A percentile compares a stretch with the other conserved stretches of the same genome.
Conservation (phyloP, 148 eudicot species). For the Vaccinium vitisidaea region DNA sequence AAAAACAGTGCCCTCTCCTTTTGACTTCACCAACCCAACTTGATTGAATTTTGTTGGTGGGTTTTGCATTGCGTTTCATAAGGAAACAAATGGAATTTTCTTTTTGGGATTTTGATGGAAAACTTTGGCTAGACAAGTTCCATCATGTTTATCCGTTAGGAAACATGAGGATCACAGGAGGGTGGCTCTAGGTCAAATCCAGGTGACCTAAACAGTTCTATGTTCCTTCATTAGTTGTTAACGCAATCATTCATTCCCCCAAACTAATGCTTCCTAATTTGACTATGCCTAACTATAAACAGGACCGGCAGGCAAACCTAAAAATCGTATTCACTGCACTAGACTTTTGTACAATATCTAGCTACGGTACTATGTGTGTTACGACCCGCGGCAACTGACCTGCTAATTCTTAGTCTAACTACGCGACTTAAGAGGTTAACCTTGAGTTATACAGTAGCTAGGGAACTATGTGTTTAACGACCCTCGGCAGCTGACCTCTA, state of each 20-base stretch:
- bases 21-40: conserved; percentile 18
- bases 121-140: conserved; percentile 2
- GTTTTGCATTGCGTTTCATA: background rate
- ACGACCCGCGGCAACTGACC: too few relatives aligned
- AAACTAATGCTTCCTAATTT: background rate
- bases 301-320: background rate
- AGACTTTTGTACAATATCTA: background rate
- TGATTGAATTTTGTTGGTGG: background rate
- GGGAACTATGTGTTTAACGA: too few relatives aligned
- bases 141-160: conserved; percentile 2
- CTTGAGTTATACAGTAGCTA: too few relatives aligned
- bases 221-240: background rate
- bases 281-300: background rate
- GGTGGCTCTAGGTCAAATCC: background rate
- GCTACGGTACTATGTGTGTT: background rate
- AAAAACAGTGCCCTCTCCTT: background rate
- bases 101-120: background rate
- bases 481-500: too few relatives aligned
- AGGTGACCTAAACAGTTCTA: background rate
- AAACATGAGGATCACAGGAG: conserved; percentile 1
- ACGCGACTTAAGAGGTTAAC: too few relatives aligned
- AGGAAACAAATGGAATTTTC: background rate
- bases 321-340: background rate
- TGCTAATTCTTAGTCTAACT: too few relatives aligned
- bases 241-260: background rate